A percentile compares a stretch with the other conserved stretches of the same genome.
Conservation (phyloP, 257 asterid species). For the Scutellaria minor region DNA sequence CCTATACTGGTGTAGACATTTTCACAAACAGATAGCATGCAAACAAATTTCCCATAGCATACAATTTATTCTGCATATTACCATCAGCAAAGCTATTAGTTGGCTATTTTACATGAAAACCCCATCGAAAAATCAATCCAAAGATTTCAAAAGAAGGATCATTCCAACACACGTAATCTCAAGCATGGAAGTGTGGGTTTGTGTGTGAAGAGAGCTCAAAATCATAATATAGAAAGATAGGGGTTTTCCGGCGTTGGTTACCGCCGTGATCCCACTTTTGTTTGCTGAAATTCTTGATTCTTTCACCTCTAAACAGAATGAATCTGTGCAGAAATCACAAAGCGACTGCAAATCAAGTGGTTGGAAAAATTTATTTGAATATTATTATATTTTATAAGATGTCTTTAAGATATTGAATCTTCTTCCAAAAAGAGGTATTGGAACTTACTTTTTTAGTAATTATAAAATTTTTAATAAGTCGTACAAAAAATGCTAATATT, state of each 20-base stretch:
- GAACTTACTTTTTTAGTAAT: no score
- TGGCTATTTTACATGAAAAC: background rate
- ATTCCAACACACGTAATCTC: background rate
- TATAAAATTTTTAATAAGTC: no score
- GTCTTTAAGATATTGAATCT: no score
- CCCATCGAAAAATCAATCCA: background rate
- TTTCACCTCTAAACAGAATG: conserved; percentile 23
- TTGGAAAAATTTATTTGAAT: no score
- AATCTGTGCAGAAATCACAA: background rate
- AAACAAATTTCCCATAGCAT: background rate
- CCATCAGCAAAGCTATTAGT: background rate
- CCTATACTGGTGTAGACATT: conserved; percentile 19
- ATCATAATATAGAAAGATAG: background rate
- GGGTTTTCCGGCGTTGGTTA: no score
- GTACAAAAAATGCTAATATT: no score
- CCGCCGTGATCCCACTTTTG: no score
- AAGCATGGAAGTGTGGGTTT: background rate
- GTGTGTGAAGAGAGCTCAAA: background rate
- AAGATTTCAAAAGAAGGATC: background rate
- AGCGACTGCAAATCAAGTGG: no score
- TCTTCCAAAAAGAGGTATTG: no score
- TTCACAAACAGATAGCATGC: conserved; percentile 39
- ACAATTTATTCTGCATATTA: background rate
- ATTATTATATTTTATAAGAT: no score
- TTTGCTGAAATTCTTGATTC: conserved; percentile 12